Evolutionary conservation across 2,329 filamentous ascomycete genomes (phyloP).

Genomic region (Paraphoma chrysanthemicola): DNA sequence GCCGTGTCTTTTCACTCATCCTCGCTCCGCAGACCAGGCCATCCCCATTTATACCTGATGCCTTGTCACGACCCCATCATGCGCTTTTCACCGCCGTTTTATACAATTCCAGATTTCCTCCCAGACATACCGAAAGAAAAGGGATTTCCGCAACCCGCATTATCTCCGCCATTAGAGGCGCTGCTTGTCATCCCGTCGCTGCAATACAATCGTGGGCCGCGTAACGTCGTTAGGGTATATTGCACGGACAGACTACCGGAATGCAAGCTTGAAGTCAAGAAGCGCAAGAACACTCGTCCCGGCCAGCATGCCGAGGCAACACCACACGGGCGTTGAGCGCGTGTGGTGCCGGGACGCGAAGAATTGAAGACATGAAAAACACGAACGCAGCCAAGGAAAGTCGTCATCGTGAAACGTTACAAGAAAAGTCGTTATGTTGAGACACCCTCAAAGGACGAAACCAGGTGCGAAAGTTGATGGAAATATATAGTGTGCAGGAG

Average conservation of each 20-base stretch:
- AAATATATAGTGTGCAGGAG: neutral
- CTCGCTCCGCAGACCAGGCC: neutral
- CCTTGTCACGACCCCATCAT: neutral
- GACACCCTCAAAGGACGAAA: neutral
- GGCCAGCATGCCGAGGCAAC: conserved; percentile 23
- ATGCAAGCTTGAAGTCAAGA: conserved; percentile 8
- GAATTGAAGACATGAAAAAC: neutral
- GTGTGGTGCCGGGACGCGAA: conserved; percentile 16
- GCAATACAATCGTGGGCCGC: conserved; percentile 33
- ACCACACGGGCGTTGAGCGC: neutral
- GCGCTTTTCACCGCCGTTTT: neutral
- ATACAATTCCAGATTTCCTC: conserved; percentile 2
- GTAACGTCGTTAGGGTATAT: conserved; percentile 37
- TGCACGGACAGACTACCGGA: conserved; percentile 16
- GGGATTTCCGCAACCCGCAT: neutral
- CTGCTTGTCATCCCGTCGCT: conserved; percentile 16
- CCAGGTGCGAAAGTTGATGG: neutral
- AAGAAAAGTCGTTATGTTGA: neutral
- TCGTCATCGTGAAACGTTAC: conserved; percentile 14
- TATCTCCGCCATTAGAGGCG: conserved; percentile 16
- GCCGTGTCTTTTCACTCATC: neutral
- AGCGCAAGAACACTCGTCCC: conserved; percentile 7
- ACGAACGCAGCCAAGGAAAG: neutral
- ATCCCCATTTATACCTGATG: neutral
- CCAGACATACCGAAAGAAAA: conserved; percentile 4